Conservation (phyloP, 176 grass and related monocot species). For the Aegilops umbellulata region DNA sequence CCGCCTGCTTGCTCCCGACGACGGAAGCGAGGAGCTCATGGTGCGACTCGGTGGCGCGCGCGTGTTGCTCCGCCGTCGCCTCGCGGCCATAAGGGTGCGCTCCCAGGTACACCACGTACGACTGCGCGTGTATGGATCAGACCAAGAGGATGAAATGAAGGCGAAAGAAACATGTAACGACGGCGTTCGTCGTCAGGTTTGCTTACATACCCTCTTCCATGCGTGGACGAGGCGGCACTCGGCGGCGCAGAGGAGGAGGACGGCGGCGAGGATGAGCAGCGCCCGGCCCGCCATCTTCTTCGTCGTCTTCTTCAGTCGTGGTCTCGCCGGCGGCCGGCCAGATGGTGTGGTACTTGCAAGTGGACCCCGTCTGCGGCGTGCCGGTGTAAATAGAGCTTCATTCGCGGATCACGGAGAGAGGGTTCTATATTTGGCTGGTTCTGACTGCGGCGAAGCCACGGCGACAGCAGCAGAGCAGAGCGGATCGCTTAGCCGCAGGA, state of each 20-base stretch:
- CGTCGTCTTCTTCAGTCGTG: not conserved
- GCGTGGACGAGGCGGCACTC: conserved; percentile 24
- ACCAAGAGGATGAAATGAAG: not conserved
- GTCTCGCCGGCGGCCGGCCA: not conserved
- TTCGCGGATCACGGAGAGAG: not conserved
- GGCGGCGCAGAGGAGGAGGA: conserved; percentile 19
- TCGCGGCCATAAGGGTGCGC: conserved; percentile 39
- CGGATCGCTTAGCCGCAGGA: conserved; percentile 23
- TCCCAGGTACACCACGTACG: conserved; percentile 87
- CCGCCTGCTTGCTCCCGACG: conserved; percentile 49
- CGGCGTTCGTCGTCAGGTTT: not conserved
- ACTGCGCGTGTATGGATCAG: conserved; percentile 23
- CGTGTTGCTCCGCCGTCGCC: conserved; percentile 28
- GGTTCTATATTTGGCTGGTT: conserved; percentile 33
- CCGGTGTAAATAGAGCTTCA: conserved; percentile 28
- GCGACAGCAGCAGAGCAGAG: not conserved
- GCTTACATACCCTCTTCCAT: conserved; percentile 34
- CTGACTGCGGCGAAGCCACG: not conserved
- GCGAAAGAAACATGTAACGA: not conserved
- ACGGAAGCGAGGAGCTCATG: conserved; percentile 50
- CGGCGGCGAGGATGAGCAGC: not conserved
- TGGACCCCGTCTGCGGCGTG: not conserved
- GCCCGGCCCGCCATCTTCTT: conserved; percentile 20
- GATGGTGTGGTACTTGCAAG: not conserved
- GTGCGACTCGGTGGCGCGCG: conserved; percentile 51